phyloP scores from a whole-genome alignment of 768 basidiomycete species.

The Naganishia randhawae region DNA sequence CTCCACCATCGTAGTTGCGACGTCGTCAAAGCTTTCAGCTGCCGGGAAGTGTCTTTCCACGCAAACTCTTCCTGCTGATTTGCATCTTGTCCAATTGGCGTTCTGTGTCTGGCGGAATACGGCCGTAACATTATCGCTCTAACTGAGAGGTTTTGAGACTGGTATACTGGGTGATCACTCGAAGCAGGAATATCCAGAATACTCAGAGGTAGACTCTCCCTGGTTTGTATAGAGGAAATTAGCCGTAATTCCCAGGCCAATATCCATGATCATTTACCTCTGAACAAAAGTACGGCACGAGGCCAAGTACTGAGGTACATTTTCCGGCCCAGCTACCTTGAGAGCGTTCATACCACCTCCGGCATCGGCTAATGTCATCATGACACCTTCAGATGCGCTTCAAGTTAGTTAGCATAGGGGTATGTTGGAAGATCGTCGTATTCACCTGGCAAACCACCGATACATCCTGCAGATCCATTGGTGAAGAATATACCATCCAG shows the following conservation, averaged over 20 bases:
- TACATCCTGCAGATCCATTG: constrained; percentile 58
- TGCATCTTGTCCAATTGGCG: not conserved
- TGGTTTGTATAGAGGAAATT: not conserved
- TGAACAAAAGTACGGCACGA: constrained; percentile 58
- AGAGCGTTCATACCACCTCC: constrained; percentile 58
- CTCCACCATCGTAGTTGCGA: constrained; percentile 37
- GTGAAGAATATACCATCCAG: constrained; percentile 71
- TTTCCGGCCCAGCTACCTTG: constrained; percentile 67
- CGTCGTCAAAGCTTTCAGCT: constrained; percentile 27
- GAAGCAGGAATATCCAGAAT: constrained; percentile 12
- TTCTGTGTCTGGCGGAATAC: not conserved
- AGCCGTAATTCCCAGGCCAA: not conserved
- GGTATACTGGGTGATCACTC: constrained; percentile 39
- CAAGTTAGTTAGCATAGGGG: not conserved
- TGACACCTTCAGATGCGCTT: constrained; percentile 53
- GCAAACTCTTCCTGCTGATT: constrained; percentile 4
- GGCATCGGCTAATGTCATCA: constrained; percentile 74
- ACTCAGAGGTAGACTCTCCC: constrained; percentile 23
- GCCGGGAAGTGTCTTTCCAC: constrained; percentile 23
- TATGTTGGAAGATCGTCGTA: not conserved
- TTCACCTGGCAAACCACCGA: constrained; percentile 71
- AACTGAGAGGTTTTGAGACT: constrained; percentile 21
- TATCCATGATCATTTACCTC: constrained; percentile 55
- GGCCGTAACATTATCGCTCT: constrained; percentile 30
- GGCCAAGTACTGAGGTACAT: constrained; percentile 57